Evolutionary conservation across 2,329 filamentous ascomycete genomes (phyloP).

Genomic region (Cercospora sp.): DNA sequence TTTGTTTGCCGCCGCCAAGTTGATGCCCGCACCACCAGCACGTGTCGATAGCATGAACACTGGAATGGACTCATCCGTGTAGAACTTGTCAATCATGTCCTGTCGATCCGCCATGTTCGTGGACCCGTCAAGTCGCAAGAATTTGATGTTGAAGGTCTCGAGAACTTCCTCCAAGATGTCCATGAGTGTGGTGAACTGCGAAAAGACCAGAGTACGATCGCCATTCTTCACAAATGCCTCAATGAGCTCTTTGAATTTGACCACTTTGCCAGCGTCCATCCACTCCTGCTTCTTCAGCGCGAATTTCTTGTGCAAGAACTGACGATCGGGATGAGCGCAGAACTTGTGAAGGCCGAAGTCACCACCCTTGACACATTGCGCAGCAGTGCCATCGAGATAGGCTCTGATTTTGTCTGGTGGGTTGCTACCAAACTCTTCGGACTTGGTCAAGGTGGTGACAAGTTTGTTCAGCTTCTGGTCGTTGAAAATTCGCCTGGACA

Average conservation of each 20-base stretch:
- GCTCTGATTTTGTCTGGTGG: conserved; percentile 47
- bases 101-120: conserved; percentile 83
- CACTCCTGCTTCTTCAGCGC: conserved; percentile 61
- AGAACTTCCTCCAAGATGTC: conserved; percentile 86
- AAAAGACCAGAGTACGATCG: conserved; percentile 87
- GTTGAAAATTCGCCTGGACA: conserved; percentile 79
- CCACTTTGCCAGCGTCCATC: conserved; percentile 77
- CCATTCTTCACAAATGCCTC: conserved; percentile 72
- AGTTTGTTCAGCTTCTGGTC: conserved; percentile 75
- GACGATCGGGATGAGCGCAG: conserved; percentile 51
- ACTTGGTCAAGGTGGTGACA: conserved; percentile 38
- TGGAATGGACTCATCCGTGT: conserved; percentile 70
- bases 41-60: conserved; percentile 93
- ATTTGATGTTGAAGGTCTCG: conserved; percentile 68
- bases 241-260: conserved; percentile 74
- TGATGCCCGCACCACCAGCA: conserved; percentile 95
- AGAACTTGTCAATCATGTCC: conserved; percentile 83
- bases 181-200: conserved; percentile 87
- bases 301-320: conserved; percentile 54
- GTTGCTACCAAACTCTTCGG: conserved; percentile 38
- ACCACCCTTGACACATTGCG: conserved; percentile 71
- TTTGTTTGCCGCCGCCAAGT: conserved; percentile 92
- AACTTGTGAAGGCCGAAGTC: conserved; percentile 64
- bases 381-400: conserved; percentile 69
- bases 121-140: conserved; percentile 81